Percentiles rank a stretch among this genome's conserved stretches.
phyloP scores from a whole-genome alignment of 345 rosid species.

The Toxicodendron radicans region DNA sequence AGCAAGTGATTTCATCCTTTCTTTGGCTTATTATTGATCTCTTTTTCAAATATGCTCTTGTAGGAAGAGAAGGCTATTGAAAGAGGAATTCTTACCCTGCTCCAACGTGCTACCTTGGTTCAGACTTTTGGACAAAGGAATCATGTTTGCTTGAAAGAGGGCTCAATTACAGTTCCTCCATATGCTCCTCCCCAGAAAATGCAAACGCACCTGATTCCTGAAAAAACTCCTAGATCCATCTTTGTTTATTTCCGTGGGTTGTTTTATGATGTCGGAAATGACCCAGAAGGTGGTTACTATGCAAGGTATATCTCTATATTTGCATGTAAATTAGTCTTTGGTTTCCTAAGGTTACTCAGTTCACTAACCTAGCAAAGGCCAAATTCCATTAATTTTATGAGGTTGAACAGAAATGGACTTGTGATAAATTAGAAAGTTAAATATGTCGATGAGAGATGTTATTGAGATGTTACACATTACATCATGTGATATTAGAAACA shows the following conservation, averaged over 20 bases:
- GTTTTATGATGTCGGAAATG: conserved; percentile 96
- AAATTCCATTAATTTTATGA: not conserved
- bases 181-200: conserved; percentile 99
- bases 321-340: conserved; percentile 9
- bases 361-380: not conserved
- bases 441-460: conserved; percentile 4
- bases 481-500: no score
- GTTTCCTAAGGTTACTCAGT: not conserved
- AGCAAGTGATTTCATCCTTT: conserved; percentile 12
- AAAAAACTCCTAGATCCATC: conserved; percentile 84
- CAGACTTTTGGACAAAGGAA: conserved; percentile 97
- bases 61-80: conserved; percentile 99
- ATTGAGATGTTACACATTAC: not conserved
- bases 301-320: conserved; percentile 67
- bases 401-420: not conserved
- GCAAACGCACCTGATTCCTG: conserved; percentile 87
- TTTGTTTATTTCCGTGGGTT: conserved; percentile 95
- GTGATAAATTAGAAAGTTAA: not conserved
- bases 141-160: conserved; percentile 94
- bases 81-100: conserved; percentile 86
- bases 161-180: conserved; percentile 96
- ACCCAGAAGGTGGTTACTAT: conserved; percentile 98
- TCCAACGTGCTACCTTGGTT: conserved; percentile 93
- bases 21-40: not conserved
- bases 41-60: conserved; percentile 12